Percentiles rank a stretch among this genome's conserved stretches.
These are phyloP conservation scores for Spathaspora gorwiae DNA, from an alignment of 805 yeast genomes.

Conservation along the genomic window DNA sequence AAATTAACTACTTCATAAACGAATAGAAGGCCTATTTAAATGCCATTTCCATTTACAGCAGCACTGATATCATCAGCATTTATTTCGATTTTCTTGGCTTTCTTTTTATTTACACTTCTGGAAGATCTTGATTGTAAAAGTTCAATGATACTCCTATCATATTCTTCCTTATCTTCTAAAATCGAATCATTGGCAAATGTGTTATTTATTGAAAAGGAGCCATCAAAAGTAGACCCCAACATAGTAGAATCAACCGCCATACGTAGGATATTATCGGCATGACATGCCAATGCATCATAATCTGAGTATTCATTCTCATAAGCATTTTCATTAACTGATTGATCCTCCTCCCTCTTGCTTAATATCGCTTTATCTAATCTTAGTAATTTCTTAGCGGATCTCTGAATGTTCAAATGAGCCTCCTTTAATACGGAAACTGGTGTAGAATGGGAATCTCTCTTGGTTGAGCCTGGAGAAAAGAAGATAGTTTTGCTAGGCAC, in stretches of 20 bases:
- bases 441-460: conserved; percentile 18
- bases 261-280: conserved; percentile 41
- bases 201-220: conserved; percentile 31
- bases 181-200: conserved; percentile 27
- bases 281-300: conserved; percentile 41
- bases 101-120: conserved; percentile 4
- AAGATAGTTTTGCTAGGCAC: conserved; percentile 22
- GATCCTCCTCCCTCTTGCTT: background rate
- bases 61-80: conserved; percentile 34
- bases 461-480: conserved; percentile 24
- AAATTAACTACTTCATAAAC: too few relatives aligned
- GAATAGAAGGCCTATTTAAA: too few relatives aligned
- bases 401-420: conserved; percentile 11
- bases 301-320: conserved; percentile 17
- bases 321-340: background rate
- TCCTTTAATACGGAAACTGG: conserved; percentile 22
- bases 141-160: conserved; percentile 12
- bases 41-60: conserved; percentile 18
- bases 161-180: conserved; percentile 11
- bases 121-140: conserved; percentile 8
- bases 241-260: conserved; percentile 47
- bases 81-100: conserved; percentile 27
- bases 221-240: conserved; percentile 38
- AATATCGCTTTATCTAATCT: conserved; percentile 4
- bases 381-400: conserved; percentile 10